These are phyloP conservation scores for Dimocarpus longan DNA, from an alignment of 345 rosid species.

Conservation along the genomic window DNA sequence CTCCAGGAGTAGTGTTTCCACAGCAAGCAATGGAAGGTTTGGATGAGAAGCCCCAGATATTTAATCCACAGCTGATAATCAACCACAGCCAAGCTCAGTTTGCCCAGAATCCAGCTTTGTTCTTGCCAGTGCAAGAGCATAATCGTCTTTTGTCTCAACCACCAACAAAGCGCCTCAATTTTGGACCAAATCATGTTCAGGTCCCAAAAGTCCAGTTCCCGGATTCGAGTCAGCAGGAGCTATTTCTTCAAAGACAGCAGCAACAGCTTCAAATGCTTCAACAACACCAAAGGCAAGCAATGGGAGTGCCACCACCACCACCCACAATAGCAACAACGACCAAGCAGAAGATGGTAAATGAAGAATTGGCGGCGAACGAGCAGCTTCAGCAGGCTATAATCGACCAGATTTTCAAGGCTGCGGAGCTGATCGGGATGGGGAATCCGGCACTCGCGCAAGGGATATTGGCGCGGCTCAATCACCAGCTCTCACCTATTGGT, in stretches of 20 bases:
- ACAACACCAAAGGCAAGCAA: conserved; percentile 13
- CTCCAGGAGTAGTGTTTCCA: conserved; percentile 23
- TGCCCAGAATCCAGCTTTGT: conserved; percentile 48
- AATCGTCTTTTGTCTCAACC: conserved; percentile 47
- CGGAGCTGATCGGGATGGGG: conserved; percentile 86
- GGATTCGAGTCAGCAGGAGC: conserved; percentile 53
- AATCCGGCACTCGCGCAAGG: conserved; percentile 93
- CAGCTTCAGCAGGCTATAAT: conserved; percentile 71
- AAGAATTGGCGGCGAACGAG: conserved; percentile 52
- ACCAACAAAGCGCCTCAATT: conserved; percentile 51
- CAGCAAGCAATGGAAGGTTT: conserved; percentile 37
- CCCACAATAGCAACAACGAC: neutral
- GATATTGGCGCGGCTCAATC: conserved; percentile 99
- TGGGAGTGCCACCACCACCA: conserved; percentile 16
- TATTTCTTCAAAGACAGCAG: conserved; percentile 41
- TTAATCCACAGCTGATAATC: conserved; percentile 43
- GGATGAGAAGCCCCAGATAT: conserved; percentile 54
- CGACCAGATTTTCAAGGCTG: conserved; percentile 79
- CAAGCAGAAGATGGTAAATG: conserved; percentile 44
- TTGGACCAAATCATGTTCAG: conserved; percentile 33
- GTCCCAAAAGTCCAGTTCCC: conserved; percentile 38
- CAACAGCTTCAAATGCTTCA: conserved; percentile 50
- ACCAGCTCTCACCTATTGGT: conserved; percentile 82
- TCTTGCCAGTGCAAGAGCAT: conserved; percentile 57
- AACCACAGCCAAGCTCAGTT: conserved; percentile 57